Conservation (phyloP, 345 rosid species). For the Toxicodendron radicans region DNA sequence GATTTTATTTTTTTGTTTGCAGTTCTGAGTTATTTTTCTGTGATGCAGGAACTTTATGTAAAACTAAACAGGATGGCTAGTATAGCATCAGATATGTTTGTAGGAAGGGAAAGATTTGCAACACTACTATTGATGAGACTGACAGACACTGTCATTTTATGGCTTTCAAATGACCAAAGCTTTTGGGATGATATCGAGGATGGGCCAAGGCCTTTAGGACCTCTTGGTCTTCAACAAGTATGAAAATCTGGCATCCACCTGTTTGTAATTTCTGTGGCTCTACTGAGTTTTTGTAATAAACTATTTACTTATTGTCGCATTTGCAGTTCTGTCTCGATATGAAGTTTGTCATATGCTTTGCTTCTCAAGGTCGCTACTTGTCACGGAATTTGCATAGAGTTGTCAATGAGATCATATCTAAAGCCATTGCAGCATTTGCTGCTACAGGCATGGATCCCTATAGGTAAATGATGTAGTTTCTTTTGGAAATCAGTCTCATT, state of each 20-base stretch:
- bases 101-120: conserved; percentile 93
- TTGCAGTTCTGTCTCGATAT: conserved; percentile 91
- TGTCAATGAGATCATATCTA: conserved; percentile 82
- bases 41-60: conserved; percentile 75
- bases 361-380: conserved; percentile 95
- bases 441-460: conserved; percentile 93
- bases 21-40: conserved; percentile 19
- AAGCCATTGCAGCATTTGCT: conserved; percentile 77
- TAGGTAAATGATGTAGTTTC: conserved; percentile 49
- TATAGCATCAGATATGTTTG: conserved; percentile 97
- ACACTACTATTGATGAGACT: conserved; percentile 88
- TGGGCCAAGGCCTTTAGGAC: conserved; percentile 89
- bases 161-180: conserved; percentile 94
- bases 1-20: background rate
- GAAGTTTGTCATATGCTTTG: conserved; percentile 91
- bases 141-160: conserved; percentile 91
- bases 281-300: conserved; percentile 7
- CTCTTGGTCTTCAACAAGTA: conserved; percentile 91
- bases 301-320: conserved; percentile 13
- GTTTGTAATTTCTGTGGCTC: background rate
- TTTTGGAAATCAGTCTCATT: background rate
- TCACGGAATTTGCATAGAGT: conserved; percentile 89
- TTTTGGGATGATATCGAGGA: conserved; percentile 99
- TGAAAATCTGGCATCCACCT: conserved; percentile 21
- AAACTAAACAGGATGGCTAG: conserved; percentile 82